Conservation (phyloP, 495 filamentous ascomycete species). For the Articulospora tetracladia region DNA sequence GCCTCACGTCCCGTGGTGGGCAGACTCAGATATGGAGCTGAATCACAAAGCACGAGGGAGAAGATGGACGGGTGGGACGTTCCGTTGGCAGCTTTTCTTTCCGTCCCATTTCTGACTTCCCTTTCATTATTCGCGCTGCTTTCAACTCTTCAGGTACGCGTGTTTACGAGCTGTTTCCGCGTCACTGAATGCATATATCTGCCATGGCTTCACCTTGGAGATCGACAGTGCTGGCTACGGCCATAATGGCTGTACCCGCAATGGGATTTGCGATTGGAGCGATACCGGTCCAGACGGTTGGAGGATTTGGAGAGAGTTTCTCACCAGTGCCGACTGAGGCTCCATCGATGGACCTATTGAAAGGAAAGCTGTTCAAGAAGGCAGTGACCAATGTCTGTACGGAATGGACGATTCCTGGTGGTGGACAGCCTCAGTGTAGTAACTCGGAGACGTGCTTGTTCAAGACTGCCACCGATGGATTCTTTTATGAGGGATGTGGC, state of each 20-base stretch:
- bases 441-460: conserved; percentile 19
- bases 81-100: background rate
- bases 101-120: background rate
- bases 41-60: background rate
- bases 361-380: conserved; percentile 12
- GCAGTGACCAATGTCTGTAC: conserved; percentile 14
- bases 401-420: conserved; percentile 24
- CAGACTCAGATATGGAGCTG: background rate
- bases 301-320: conserved; percentile 5
- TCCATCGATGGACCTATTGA: conserved; percentile 18
- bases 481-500: conserved; percentile 22
- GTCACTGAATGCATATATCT: background rate
- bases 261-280: conserved; percentile 5
- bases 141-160: background rate
- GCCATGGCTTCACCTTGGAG: conserved; percentile 5
- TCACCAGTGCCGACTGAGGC: conserved; percentile 10
- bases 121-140: background rate
- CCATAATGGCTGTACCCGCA: background rate
- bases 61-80: background rate
- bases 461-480: conserved; percentile 2
- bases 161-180: background rate
- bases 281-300: conserved; percentile 12
- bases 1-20: conserved; percentile 1
- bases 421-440: conserved; percentile 16
- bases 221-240: conserved; percentile 10